Evolutionary conservation across 805 yeast genomes (phyloP), one percentile per base, ranked within the genome.

Genomic region (Candida maris): DNA sequence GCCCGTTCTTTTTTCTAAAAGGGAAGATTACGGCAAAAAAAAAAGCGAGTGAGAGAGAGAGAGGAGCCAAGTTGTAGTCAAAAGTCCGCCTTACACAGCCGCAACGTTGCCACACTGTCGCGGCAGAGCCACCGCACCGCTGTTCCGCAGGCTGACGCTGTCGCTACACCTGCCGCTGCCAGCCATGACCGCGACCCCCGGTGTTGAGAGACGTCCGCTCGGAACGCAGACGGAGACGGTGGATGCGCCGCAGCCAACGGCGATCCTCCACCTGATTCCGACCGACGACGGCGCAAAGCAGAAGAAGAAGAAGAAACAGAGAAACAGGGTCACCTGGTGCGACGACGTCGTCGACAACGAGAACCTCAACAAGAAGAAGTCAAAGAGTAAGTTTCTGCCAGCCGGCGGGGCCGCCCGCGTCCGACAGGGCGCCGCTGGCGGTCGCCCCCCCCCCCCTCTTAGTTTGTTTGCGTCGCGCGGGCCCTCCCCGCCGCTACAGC

Each of bases 341-440:
- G 85, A 82, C 24, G 95, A 81, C 30, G 89, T 86, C 3, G 71
- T 93, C 4, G 97, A 91, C 58, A 91, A 91, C 57, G 98, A 91
- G 62, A 62, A 84, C 54, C 68, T 93, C 84, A 75, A 82, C 54
- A 85, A 77, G 65, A 93, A 93, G 66, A 88, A 87, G 56, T 77
- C 95, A 9, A 91, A 91, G 60, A 82, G 71, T 66, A 44, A 34
- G 68, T 56, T 35, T 30, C 12, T n/a, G n/a, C n/a, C n/a, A n/a
- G n/a, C n/a, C n/a, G n/a, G n/a, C 30, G 21, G 18, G n/a, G n/a
- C n/a, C n/a, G n/a, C n/a, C n/a, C n/a, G n/a, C n/a, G n/a, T n/a
- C n/a, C n/a, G n/a, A n/a, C n/a, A n/a, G n/a, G n/a, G n/a, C n/a
- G n/a, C n/a, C n/a, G n/a, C n/a, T n/a, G n/a, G n/a, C n/a, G n/a